Base-by-base conservation (phyloP, 805 yeast species). In the Wickerhamomyces xylosicus region DNA sequence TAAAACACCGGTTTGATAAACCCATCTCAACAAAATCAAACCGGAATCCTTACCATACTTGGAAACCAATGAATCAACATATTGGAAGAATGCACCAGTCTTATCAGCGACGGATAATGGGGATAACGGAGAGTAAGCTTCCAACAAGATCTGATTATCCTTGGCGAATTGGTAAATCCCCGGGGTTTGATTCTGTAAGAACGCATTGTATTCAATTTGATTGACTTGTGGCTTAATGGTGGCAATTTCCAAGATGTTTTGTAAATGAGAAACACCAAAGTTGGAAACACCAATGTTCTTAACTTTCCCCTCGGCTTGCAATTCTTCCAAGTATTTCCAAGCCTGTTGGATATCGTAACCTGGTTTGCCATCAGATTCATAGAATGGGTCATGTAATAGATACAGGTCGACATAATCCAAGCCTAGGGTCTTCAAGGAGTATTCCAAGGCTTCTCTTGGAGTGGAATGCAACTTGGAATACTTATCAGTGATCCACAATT, bases 11-110 rank as follows among this genome's bases (percentile, higher is more conserved):
- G 59, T 59, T 53, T 78, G 79, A 41, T 73, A 66, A 8, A 79
- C 78, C 82, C 86, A 84, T 56, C 85, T 67, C 44, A 85, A 66
- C 41, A 83, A 58, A 38, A 85, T 63, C 49, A 74, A 81, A n/a
- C 82, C 75, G 31, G 68, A 66, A n/a, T 78, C 64, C 41, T 70
- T 77, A 19, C 53, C 51, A 54, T 84, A 82, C 48, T 82, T 81
- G 32, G 55, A 48, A n/a, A 73, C 53, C 47, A 84, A 59, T 39
- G 67, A 56, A 3, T 60, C 59, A 15, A 74, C 41, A 37, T 46
- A 64, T 40, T 46, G 59, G 56, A 50, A 69, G 58, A 59, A 63
- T 47, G 47, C 58, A 39, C 56, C 66, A 17, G 61, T 64, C 13
- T 31, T 5, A 49, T 54, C 64, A 43, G 63, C 63, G 55, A 70